Evolutionary conservation across 768 basidiomycete genomes (phyloP).

Genomic region (Agaricus sinodeliciosus): DNA sequence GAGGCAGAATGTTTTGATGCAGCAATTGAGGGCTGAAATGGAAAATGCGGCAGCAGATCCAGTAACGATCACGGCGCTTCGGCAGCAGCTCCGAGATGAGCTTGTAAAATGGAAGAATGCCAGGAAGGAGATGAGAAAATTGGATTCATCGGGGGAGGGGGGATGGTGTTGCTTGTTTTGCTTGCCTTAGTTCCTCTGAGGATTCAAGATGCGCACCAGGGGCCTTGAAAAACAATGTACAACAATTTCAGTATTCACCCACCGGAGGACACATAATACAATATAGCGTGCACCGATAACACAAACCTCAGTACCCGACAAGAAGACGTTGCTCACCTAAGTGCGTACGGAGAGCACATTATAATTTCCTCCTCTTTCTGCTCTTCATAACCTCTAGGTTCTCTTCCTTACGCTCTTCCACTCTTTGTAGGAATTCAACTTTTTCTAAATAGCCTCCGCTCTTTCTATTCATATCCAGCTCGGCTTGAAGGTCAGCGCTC

Average conservation of each 20-base stretch:
- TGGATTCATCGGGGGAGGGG: neutral
- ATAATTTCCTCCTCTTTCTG: conserved; percentile 44
- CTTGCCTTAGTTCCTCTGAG: neutral
- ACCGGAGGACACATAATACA: too few species aligned
- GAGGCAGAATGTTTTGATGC: neutral
- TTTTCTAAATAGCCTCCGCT: conserved; percentile 81
- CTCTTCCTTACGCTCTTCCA: conserved; percentile 65
- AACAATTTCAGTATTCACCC: neutral
- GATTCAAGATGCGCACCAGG: too few species aligned
- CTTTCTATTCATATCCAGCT: conserved; percentile 67
- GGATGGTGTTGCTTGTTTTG: neutral
- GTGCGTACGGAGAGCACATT: neutral
- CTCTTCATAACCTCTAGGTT: conserved; percentile 49
- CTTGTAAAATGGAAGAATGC: neutral
- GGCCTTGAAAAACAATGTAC: too few species aligned
- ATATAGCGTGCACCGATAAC: too few species aligned
- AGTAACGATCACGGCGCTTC: neutral
- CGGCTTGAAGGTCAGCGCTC: conserved; percentile 46
- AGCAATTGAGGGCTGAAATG: neutral
- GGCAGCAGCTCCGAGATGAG: neutral
- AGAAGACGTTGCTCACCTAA: neutral
- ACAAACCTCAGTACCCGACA: neutral
- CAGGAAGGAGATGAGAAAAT: neutral
- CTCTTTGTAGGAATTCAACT: conserved; percentile 75
- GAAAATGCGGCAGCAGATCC: neutral